phyloP scores from a whole-genome alignment of 208 protist genomes.

The Crithidia thermophila region DNA sequence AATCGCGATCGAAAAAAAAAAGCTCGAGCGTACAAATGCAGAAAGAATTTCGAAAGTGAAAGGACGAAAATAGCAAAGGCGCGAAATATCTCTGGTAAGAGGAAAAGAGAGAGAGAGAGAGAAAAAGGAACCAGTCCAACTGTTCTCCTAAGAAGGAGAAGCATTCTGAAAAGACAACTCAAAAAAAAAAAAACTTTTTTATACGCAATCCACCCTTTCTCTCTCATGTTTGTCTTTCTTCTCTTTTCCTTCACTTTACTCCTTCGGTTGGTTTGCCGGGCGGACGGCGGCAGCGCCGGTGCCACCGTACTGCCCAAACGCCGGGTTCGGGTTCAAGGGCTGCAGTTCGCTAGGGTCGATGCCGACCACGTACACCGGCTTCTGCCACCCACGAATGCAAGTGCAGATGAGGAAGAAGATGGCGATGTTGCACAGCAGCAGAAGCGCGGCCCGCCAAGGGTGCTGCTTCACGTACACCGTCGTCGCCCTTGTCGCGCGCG shows the following conservation, averaged over 20 bases:
- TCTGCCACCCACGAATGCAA: constrained; percentile 31
- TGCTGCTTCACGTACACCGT: constrained; percentile 12
- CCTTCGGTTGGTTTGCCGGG: neutral
- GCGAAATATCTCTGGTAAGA: too few species aligned
- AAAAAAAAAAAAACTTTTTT: neutral
- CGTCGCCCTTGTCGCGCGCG: neutral
- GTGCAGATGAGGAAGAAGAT: constrained; percentile 30
- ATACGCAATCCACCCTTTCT: neutral
- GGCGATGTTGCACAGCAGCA: constrained; percentile 5
- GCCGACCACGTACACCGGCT: constrained; percentile 45
- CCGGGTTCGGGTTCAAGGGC: constrained; percentile 25
- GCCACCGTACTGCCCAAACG: constrained; percentile 35
- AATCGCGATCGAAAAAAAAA: too few species aligned
- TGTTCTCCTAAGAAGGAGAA: neutral
- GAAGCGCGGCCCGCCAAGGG: neutral
- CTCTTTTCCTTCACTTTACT: neutral
- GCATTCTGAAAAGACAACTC: too few species aligned
- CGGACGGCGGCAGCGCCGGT: constrained; percentile 16
- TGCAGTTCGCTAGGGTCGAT: constrained; percentile 49
- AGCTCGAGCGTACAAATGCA: too few species aligned
- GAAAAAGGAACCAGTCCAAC: neutral
- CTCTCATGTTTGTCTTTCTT: neutral
- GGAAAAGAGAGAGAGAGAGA: neutral
- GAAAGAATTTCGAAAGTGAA: too few species aligned
- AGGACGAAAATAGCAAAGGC: too few species aligned